Evolutionary conservation across 371 early-diverging fungal genomes (phyloP), one percentile per base, ranked within the genome.

Genomic region (Syncephalastrum sp.): DNA sequence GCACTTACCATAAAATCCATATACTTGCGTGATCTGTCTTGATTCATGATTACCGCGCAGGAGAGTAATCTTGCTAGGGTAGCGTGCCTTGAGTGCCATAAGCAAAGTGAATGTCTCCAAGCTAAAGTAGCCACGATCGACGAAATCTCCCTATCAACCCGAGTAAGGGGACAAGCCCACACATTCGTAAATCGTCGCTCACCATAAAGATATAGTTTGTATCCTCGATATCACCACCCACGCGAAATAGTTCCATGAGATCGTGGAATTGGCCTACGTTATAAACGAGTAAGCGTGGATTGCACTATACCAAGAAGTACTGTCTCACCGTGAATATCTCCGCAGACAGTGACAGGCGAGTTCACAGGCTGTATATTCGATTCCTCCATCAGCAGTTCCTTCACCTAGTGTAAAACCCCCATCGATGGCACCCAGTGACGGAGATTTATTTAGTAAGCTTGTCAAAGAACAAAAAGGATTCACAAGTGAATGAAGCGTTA

Each of bases 11-110:
- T 98, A 99, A 73, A 99, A 99, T 19, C 99, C 99, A 74, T 99
- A 99, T 10, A 99, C 99, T 80, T 99, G 97, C 4, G 99, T 99
- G 64, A 99, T 99, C 71, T 99, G 98, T 50, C 99, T 82, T 57
- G 92, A 91, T 74, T 99, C 99, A 78, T 99, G 99, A 81, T 99
- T 99, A 51, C 99, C 99, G 64, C 99, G 88, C 63, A 99, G 79
- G 53, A 99, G 88, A 25, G 97, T 98, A 59, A 99, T 92, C 50
- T 98, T 89, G 65, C 97, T 92, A 53, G 90, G 92, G 65, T 85
- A 86, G 63, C 97, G 93, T 55, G 98, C 92, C 82, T 99, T 99
- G 57, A 98, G 82, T 14, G 93, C 93, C 50, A 99, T 91, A 29
- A 99, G 84, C 51, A 99, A 82, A 15, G 97, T 92, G 50, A 99